phyloP scores from a whole-genome alignment of 1,284 basidiomycete species.

The Rhodotorula sp. region DNA sequence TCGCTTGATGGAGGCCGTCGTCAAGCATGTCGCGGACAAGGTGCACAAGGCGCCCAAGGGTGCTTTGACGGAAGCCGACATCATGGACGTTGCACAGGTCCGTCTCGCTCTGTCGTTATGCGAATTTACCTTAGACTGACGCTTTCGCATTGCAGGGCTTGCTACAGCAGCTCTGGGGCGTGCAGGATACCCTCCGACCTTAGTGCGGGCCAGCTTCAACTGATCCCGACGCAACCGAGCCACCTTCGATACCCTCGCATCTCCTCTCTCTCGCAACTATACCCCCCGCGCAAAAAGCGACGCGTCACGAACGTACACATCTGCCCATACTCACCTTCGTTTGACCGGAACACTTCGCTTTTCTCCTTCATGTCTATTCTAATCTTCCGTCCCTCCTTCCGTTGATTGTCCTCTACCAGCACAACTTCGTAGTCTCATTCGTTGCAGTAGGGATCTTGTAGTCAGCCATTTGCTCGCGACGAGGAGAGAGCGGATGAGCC shows the following conservation, averaged over 20 bases:
- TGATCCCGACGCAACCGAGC: neutral
- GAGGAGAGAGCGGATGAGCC: too few species aligned
- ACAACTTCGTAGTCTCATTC: too few species aligned
- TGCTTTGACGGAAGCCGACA: slow-evolving; percentile 7
- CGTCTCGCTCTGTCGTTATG: neutral
- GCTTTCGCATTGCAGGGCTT: neutral
- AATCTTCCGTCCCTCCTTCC: too few species aligned
- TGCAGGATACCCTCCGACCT: slow-evolving; percentile 2
- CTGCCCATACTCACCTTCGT: too few species aligned
- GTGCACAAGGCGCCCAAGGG: slow-evolving; percentile 12
- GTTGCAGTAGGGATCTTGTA: too few species aligned
- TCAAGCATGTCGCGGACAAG: slow-evolving; percentile 28
- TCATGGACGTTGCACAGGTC: slow-evolving; percentile 14
- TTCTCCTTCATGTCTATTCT: too few species aligned
- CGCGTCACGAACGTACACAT: too few species aligned
- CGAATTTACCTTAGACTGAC: neutral
- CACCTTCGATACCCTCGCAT: neutral
- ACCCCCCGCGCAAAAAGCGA: neutral
- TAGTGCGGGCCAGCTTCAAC: neutral
- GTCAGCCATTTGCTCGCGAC: too few species aligned
- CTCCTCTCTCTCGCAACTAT: neutral
- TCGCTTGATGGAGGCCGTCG: slow-evolving; percentile 24
- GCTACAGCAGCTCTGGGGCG: slow-evolving; percentile 4
- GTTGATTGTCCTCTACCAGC: too few species aligned
- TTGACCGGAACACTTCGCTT: too few species aligned